Conservation (phyloP, 148 eudicot genomes). For the Euryodendron excelsum region DNA sequence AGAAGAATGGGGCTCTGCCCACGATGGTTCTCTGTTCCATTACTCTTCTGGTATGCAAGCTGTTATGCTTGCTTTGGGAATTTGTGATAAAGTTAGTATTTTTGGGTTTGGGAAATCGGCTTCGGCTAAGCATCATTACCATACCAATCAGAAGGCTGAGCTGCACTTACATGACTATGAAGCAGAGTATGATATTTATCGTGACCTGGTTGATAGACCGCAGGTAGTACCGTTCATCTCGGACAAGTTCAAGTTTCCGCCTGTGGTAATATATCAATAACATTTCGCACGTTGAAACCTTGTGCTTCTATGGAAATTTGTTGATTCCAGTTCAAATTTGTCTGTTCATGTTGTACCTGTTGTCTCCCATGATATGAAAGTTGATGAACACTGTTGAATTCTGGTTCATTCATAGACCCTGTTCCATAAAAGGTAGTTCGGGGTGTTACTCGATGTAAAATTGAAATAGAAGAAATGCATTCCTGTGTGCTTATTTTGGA, state of each 20-base stretch:
- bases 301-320: neutral
- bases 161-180: slow-evolving; percentile 67
- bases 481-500: neutral
- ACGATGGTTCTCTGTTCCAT: slow-evolving; percentile 65
- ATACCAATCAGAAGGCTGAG: slow-evolving; percentile 76
- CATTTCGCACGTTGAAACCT: slow-evolving; percentile 3
- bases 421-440: neutral
- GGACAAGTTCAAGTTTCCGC: slow-evolving; percentile 62
- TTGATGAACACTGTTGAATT: neutral
- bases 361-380: neutral
- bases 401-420: neutral
- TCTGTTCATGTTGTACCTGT: neutral
- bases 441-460: slow-evolving; percentile 4
- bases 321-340: neutral
- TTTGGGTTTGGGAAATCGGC: slow-evolving; percentile 80
- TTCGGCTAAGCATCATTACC: slow-evolving; percentile 75
- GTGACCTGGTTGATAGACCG: slow-evolving; percentile 55
- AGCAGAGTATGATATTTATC: slow-evolving; percentile 78
- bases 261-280: slow-evolving; percentile 60
- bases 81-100: slow-evolving; percentile 68
- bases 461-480: slow-evolving; percentile 10
- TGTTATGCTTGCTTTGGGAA: slow-evolving; percentile 65
- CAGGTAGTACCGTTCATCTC: slow-evolving; percentile 59
- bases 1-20: slow-evolving; percentile 59
- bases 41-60: slow-evolving; percentile 97